phyloP scores from a whole-genome alignment of 2,329 filamentous ascomycete genomes.

The Sporothrix globosa region DNA sequence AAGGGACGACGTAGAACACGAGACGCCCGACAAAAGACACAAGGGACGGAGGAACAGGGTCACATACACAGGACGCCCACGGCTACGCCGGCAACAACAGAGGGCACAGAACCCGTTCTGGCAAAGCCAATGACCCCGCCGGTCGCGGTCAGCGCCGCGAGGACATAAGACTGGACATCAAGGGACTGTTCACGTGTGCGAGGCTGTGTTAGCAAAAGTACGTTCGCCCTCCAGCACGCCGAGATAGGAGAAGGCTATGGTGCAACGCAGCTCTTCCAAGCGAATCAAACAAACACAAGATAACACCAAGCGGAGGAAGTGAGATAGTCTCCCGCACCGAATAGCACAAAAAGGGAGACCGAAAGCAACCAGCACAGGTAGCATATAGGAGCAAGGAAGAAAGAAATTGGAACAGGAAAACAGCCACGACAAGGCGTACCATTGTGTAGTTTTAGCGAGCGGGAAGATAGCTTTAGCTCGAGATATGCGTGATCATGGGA shows the following conservation, averaged over 20 bases:
- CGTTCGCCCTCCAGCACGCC: neutral
- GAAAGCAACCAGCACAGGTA: neutral
- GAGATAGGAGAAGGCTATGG: conserved; percentile 7
- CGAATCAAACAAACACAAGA: neutral
- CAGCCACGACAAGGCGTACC: conserved; percentile 7
- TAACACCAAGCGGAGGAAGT: neutral
- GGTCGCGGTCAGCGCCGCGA: conserved; percentile 79
- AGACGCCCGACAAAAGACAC: neutral
- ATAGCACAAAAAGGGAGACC: neutral
- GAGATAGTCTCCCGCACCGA: conserved; percentile 13
- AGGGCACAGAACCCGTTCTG: conserved; percentile 82
- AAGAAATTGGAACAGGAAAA: neutral
- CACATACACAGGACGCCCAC: conserved; percentile 69
- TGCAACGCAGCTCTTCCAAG: neutral
- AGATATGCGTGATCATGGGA: conserved; percentile 15
- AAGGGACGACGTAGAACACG: neutral
- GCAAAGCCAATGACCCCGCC: conserved; percentile 88
- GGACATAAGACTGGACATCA: conserved; percentile 67
- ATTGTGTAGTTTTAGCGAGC: conserved; percentile 19
- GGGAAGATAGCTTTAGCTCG: conserved; percentile 18
- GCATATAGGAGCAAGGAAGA: too few species aligned
- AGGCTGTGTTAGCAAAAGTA: conserved; percentile 25
- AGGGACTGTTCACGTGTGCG: conserved; percentile 37
- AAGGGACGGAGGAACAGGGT: neutral
- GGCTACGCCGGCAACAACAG: conserved; percentile 78